These are phyloP conservation scores for Pythium inflatum DNA, from an alignment of 352 stramenopile species.

Conservation along the genomic window DNA sequence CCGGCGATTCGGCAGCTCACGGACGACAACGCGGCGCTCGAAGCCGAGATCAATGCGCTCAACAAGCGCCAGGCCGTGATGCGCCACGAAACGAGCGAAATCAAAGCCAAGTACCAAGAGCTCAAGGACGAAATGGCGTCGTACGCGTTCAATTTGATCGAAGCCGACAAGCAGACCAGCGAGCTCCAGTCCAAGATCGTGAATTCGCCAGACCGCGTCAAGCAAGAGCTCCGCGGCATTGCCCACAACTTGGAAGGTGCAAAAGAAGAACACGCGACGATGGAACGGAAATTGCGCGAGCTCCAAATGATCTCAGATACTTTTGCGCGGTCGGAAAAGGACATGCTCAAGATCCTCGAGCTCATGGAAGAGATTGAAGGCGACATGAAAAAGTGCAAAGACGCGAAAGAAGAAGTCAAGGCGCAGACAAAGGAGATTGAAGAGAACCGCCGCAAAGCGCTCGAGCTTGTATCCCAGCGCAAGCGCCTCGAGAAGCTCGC, in stretches of 20 bases:
- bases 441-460: constrained; percentile 48
- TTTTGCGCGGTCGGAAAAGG: constrained; percentile 71
- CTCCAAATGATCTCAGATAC: constrained; percentile 67
- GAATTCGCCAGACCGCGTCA: constrained; percentile 88
- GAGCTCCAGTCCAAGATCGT: constrained; percentile 86
- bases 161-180: constrained; percentile 83
- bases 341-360: constrained; percentile 62
- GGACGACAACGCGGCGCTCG: constrained; percentile 80
- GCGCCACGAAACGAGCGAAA: constrained; percentile 75
- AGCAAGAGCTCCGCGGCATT: constrained; percentile 66
- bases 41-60: constrained; percentile 88
- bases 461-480: constrained; percentile 64
- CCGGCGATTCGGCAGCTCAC: constrained; percentile 69
- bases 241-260: constrained; percentile 66
- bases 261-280: constrained; percentile 65
- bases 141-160: constrained; percentile 78
- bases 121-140: constrained; percentile 81
- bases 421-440: constrained; percentile 52
- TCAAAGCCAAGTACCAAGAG: constrained; percentile 80
- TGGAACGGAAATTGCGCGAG: constrained; percentile 65
- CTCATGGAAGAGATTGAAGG: constrained; percentile 67
- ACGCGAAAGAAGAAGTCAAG: constrained; percentile 78
- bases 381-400: constrained; percentile 69
- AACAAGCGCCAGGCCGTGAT: constrained; percentile 91
- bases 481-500: constrained; percentile 74